A percentile compares a stretch with the other conserved stretches of the same genome.
Evolutionary conservation across 352 stramenopile species (phyloP).

Genomic region (Globisporangium nodosum): DNA sequence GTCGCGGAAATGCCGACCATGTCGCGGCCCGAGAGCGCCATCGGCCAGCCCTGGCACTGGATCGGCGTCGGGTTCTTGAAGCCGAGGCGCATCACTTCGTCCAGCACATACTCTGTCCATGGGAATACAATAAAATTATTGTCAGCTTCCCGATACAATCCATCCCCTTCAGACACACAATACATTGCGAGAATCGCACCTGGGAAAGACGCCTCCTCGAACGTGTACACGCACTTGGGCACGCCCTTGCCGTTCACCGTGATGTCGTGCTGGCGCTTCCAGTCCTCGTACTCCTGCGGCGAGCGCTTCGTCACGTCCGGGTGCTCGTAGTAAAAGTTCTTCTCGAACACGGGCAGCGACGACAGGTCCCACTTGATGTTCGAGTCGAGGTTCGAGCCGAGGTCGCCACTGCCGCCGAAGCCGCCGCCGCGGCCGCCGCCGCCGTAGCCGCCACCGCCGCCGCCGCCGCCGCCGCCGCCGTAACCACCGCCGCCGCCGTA

Average conservation of each 20-base stretch:
- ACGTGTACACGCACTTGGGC: constrained; percentile 96
- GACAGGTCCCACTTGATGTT: constrained; percentile 95
- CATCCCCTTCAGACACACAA: neutral
- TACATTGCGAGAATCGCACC: constrained; percentile 14
- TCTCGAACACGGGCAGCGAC: constrained; percentile 96
- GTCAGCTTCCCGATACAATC: neutral
- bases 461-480: constrained; percentile 23
- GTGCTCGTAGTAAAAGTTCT: constrained; percentile 99
- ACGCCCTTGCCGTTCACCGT: constrained; percentile 93
- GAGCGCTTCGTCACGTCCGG: constrained; percentile 92
- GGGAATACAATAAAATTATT: neutral
- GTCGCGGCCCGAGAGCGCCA: constrained; percentile 96
- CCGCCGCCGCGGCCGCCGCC: constrained; percentile 28
- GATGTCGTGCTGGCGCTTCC: constrained; percentile 93
- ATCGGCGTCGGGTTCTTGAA: constrained; percentile 94
- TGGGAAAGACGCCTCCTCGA: constrained; percentile 91
- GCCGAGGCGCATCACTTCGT: constrained; percentile 95
- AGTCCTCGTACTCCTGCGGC: constrained; percentile 88
- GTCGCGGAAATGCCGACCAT: constrained; percentile 99
- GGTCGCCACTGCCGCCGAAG: constrained; percentile 45
- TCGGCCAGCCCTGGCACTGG: constrained; percentile 96
- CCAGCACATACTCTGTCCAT: constrained; percentile 92
- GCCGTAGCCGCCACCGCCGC: constrained; percentile 19
- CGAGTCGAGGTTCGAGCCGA: constrained; percentile 85
- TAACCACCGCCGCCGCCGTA: constrained; percentile 30